Evolutionary conservation across 1,284 basidiomycete genomes (phyloP).

Genomic region (Meripilus lineatus): DNA sequence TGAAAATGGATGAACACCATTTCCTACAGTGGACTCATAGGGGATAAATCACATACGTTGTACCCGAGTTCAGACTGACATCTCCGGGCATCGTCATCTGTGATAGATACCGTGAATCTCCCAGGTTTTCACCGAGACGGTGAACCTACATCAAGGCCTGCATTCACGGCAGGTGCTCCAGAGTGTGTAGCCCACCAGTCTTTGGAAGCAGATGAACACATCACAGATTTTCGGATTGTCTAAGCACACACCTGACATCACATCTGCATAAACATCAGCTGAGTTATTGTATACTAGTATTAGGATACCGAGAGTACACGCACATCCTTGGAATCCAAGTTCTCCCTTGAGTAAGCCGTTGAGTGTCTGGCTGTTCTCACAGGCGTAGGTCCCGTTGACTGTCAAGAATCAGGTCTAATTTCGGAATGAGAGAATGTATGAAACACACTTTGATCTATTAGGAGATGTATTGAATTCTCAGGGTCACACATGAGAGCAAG

Average conservation of each 20-base stretch:
- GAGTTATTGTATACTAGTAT: neutral
- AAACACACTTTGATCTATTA: conserved; percentile 39
- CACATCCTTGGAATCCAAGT: conserved; percentile 68
- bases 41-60: conserved; percentile 17
- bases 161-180: conserved; percentile 17
- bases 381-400: conserved; percentile 65
- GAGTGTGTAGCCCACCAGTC: conserved; percentile 44
- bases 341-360: conserved; percentile 74
- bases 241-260: conserved; percentile 23
- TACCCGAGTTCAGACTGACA: conserved; percentile 31
- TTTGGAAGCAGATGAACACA: conserved; percentile 23
- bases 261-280: conserved; percentile 13
- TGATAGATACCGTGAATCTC: neutral
- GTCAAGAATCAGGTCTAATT: too few relatives aligned
- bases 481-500: neutral
- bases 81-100: conserved; percentile 64
- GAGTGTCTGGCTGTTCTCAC: conserved; percentile 62
- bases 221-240: conserved; percentile 37
- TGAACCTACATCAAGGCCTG: conserved; percentile 11
- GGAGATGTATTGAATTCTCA: neutral
- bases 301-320: conserved; percentile 16
- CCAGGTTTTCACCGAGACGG: neutral
- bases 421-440: too few relatives aligned
- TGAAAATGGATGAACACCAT: conserved; percentile 2
- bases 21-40: neutral